Base-by-base conservation (phyloP, 1,139 yeast species). In the Hansenula lynferdii region DNA sequence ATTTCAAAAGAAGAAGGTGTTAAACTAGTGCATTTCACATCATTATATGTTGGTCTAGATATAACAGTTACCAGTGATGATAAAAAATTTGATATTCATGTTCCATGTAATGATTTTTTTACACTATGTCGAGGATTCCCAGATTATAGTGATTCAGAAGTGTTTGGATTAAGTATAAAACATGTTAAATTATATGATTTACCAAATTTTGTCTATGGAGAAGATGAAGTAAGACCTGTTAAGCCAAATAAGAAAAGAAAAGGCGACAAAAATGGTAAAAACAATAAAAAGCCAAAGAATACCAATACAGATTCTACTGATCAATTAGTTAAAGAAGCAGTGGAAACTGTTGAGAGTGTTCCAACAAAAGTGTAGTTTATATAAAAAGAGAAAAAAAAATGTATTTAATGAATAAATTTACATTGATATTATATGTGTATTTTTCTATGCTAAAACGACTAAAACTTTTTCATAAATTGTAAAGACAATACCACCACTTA, bases 401-500 rank as follows among this genome's bases (percentile, higher is more conserved):
- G 26, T 9, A 6, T 23, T 23, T n/a, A n/a, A n/a, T n/a, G n/a
- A n/a, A n/a, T n/a, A n/a, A n/a, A n/a, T n/a, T n/a, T n/a, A n/a
- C n/a, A n/a, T n/a, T n/a, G n/a, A n/a, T n/a, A n/a, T n/a, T 17
- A 17, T 5, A 4, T 5, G 7, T n/a, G 7, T 4, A 8, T 7
- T 21, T 16, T 18, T 19, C 28, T 48, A 61, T 31, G 53, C 61
- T 57, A 85, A 58, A 14, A 85, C 48, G 21, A 73, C 76, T 62
- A 90, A 69, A 69, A 90, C 84, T 65, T 87, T 85, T 60, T 90
- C 97, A 61, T 90, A 90, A 42, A 90, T 85, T 25, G 97, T 90
- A 63, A 90, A 90, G 14, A 90, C 97, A 49, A 90, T 90, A 50
- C 97, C 97, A 42, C 97, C 97, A 65, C 95, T 84, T 56, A 92